phyloP scores from a whole-genome alignment of 202 grass and related monocot genomes.

The Hordeum pubiflorum region DNA sequence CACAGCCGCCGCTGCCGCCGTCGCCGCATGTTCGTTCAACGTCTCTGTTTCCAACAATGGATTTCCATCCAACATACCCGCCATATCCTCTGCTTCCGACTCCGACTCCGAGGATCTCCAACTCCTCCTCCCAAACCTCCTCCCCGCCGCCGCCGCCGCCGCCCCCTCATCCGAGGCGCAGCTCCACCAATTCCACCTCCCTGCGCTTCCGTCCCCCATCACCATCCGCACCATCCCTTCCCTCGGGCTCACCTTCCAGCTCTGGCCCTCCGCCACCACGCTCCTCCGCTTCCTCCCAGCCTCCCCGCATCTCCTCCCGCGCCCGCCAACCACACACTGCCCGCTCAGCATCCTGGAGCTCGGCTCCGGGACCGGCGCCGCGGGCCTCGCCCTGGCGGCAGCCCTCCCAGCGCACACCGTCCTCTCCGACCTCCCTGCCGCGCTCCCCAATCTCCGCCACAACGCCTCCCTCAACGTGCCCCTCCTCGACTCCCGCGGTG shows the following conservation, averaged over 20 bases:
- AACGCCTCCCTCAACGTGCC: constrained; percentile 56
- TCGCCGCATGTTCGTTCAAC: not conserved
- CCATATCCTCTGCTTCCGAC: constrained; percentile 11
- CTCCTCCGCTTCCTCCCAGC: constrained; percentile 34
- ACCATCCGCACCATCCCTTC: constrained; percentile 56
- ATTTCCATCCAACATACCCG: not conserved
- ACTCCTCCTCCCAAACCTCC: constrained; percentile 34
- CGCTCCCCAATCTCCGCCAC: constrained; percentile 64
- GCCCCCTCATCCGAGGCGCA: constrained; percentile 1
- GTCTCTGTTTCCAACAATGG: not conserved
- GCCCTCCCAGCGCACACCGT: constrained; percentile 44
- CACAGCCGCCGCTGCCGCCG: not conserved
- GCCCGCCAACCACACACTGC: not conserved
- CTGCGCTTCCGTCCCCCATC: constrained; percentile 41
- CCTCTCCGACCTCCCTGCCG: constrained; percentile 63
- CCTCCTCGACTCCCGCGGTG: constrained; percentile 44
- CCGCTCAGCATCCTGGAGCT: constrained; percentile 73
- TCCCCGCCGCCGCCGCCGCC: not conserved
- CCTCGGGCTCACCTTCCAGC: constrained; percentile 81
- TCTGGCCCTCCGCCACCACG: constrained; percentile 76
- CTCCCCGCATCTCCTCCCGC: constrained; percentile 24
- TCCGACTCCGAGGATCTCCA: constrained; percentile 28
- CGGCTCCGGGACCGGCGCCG: constrained; percentile 63
- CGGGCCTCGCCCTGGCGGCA: constrained; percentile 55
- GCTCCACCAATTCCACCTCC: constrained; percentile 43